phyloP scores from a whole-genome alignment of 352 stramenopile genomes.

The Phytophthora pistaciae region DNA sequence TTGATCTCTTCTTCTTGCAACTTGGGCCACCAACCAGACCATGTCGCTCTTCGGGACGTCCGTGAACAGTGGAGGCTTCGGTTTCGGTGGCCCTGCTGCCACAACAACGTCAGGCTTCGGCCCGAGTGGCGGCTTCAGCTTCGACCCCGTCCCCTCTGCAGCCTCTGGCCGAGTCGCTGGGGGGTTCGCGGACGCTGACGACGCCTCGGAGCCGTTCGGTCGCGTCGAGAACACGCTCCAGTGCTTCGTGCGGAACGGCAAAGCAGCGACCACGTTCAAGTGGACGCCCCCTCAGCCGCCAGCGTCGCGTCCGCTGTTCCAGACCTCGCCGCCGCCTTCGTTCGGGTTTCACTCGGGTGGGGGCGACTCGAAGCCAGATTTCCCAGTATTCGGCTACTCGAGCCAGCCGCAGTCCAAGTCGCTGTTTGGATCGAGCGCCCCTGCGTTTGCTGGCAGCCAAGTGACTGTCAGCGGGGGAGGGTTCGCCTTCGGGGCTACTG shows the following conservation, averaged over 20 bases:
- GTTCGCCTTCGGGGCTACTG: constrained; percentile 10
- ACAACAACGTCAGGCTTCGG: not conserved
- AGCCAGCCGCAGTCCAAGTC: not conserved
- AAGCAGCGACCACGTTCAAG: not conserved
- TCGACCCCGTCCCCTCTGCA: not conserved
- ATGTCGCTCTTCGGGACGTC: constrained; percentile 21
- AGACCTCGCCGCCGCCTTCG: not conserved
- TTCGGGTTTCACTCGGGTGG: constrained; percentile 5
- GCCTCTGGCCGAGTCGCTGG: not conserved
- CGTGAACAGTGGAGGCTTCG: not conserved
- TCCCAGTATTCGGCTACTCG: not conserved
- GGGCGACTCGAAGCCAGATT: not conserved
- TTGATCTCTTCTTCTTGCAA: constrained; percentile 3
- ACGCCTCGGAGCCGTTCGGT: constrained; percentile 27
- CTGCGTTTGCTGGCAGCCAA: not conserved
- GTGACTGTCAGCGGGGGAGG: not conserved
- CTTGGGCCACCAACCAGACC: not conserved
- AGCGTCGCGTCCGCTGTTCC: constrained; percentile 3
- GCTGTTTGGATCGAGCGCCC: constrained; percentile 13
- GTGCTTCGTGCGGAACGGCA: constrained; percentile 24
- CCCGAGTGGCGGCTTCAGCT: not conserved
- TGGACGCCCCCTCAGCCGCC: constrained; percentile 17
- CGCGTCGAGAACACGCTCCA: constrained; percentile 18
- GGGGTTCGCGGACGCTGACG: not conserved
- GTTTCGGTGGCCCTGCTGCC: not conserved